These are phyloP conservation scores for Beauveria scarabaeidicola DNA, from an alignment of 2,329 filamentous ascomycete genomes.

Conservation along the genomic window DNA sequence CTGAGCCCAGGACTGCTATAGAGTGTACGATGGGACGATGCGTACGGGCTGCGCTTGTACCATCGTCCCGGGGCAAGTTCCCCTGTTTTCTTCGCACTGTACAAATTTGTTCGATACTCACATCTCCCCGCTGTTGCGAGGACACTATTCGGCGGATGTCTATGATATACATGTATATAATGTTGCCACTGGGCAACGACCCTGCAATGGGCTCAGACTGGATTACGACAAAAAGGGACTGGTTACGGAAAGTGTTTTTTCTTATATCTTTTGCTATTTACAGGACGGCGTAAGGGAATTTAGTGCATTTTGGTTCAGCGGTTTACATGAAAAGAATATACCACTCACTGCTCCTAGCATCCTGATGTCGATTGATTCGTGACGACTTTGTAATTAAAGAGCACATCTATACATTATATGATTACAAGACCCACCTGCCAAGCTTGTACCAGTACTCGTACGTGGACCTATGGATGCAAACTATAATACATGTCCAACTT, in stretches of 20 bases:
- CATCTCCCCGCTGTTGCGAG: neutral
- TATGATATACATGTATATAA: constrained; percentile 26
- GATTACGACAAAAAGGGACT: constrained; percentile 6
- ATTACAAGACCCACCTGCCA: neutral
- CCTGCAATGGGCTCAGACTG: constrained; percentile 7
- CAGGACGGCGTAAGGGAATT: neutral
- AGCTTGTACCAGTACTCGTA: neutral
- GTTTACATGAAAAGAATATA: constrained; percentile 8
- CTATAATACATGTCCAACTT: neutral
- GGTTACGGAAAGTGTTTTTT: constrained; percentile 3
- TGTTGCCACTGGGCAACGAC: constrained; percentile 7
- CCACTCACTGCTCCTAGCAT: constrained; percentile 2
- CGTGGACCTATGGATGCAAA: neutral
- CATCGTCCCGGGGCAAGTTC: constrained; percentile 1
- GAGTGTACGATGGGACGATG: constrained; percentile 5
- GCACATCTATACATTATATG: neutral
- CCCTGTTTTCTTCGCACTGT: constrained; percentile 1
- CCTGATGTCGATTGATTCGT: neutral
- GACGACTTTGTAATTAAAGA: neutral
- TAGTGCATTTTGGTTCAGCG: constrained; percentile 1
- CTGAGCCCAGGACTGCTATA: constrained; percentile 12
- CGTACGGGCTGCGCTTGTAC: constrained; percentile 15
- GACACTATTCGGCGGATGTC: constrained; percentile 17
- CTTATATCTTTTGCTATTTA: constrained; percentile 6
- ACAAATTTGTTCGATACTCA: constrained; percentile 9